phyloP scores from a whole-genome alignment of 78 protist species.

The Protostelium mycophagum region DNA sequence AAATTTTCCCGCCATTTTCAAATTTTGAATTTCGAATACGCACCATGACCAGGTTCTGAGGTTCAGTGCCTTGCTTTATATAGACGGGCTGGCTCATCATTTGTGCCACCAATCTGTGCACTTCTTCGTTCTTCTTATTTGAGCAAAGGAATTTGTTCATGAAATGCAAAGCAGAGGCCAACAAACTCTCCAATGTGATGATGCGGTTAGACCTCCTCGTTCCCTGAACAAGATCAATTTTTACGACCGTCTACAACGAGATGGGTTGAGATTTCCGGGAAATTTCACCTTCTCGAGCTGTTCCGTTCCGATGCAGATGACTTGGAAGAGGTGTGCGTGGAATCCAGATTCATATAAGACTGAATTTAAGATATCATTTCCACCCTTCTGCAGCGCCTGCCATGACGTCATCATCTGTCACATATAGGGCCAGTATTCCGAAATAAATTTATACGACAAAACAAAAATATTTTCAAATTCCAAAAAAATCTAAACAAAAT shows the following conservation, averaged over 20 bases:
- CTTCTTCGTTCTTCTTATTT: neutral
- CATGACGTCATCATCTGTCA: no score
- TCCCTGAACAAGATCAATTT: neutral
- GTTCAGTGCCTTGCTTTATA: neutral
- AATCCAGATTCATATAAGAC: neutral
- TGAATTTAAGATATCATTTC: no score
- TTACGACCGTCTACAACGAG: neutral
- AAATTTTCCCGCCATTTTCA: no score
- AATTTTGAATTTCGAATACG: no score
- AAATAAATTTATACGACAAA: no score
- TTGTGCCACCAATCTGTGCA: neutral
- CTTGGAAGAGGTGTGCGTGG: neutral
- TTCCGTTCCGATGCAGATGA: neutral
- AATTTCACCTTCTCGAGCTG: neutral
- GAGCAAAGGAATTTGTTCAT: neutral
- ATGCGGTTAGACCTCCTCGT: neutral
- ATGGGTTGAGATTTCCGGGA: no score
- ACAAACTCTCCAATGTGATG: neutral
- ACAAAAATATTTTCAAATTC: no score
- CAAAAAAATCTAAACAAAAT: no score
- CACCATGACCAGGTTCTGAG: neutral
- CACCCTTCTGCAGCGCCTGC: no score
- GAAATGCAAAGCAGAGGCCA: neutral
- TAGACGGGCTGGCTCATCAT: neutral
- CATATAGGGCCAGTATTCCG: no score